Conservation (phyloP, 495 filamentous ascomycete genomes). For the Parathielavia hyrcaniae region DNA sequence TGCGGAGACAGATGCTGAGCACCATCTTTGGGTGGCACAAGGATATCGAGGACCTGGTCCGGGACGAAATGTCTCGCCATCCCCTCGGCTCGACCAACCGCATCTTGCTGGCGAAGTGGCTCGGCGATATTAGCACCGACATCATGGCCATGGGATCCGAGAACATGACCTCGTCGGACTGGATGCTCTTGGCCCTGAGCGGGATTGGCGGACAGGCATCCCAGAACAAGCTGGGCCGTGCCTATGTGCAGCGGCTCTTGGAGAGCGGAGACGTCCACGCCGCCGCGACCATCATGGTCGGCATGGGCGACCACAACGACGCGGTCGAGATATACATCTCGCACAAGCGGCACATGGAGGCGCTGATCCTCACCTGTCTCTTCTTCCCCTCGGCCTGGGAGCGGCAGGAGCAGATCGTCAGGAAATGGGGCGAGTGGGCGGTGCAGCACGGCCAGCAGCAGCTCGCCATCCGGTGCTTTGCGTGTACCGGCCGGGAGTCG, state of each 20-base stretch:
- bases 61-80: conserved; percentile 79
- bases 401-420: conserved; percentile 75
- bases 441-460: conserved; percentile 80
- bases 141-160: conserved; percentile 74
- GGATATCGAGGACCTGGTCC: conserved; percentile 74
- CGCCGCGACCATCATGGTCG: conserved; percentile 83
- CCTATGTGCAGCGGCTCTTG: conserved; percentile 84
- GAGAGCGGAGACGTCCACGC: conserved; percentile 89
- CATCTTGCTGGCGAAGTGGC: conserved; percentile 83
- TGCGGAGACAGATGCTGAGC: conserved; percentile 85
- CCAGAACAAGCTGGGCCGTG: conserved; percentile 82
- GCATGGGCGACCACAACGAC: conserved; percentile 87
- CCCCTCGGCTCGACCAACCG: conserved; percentile 63
- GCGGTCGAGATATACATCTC: conserved; percentile 96
- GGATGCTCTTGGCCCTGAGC: conserved; percentile 94
- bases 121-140: conserved; percentile 77
- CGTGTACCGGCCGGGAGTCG: conserved; percentile 70
- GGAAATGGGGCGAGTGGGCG: conserved; percentile 92
- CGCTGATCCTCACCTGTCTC: conserved; percentile 70
- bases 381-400: conserved; percentile 78
- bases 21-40: conserved; percentile 94
- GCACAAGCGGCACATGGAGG: conserved; percentile 86
- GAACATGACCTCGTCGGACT: conserved; percentile 81
- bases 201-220: conserved; percentile 73
- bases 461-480: conserved; percentile 87